These are phyloP conservation scores for Erysiphe neolycopersici DNA, from an alignment of 2,329 filamentous ascomycete species.

Conservation along the genomic window DNA sequence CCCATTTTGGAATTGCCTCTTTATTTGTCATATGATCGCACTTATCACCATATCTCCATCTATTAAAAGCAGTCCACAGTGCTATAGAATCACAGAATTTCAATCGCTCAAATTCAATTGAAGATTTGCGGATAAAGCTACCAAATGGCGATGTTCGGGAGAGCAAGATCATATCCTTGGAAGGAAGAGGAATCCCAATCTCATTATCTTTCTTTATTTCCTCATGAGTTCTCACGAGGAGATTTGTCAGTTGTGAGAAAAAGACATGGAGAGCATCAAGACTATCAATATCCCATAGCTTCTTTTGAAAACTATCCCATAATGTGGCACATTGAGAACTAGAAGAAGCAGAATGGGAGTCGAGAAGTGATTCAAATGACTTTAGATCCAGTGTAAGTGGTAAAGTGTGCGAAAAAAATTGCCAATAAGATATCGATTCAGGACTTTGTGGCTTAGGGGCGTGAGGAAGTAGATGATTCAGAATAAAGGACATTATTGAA, in stretches of 20 bases:
- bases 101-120: slow-evolving; percentile 54
- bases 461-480: slow-evolving; percentile 36
- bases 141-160: slow-evolving; percentile 57
- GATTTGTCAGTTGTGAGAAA: slow-evolving; percentile 29
- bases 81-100: slow-evolving; percentile 53
- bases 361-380: slow-evolving; percentile 31
- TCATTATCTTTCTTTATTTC: slow-evolving; percentile 29
- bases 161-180: slow-evolving; percentile 29
- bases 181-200: slow-evolving; percentile 21
- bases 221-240: slow-evolving; percentile 35
- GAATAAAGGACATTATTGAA: slow-evolving; percentile 52
- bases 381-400: slow-evolving; percentile 17
- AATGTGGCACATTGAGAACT: slow-evolving; percentile 49
- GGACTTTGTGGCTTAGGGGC: slow-evolving; percentile 11
- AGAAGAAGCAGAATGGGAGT: slow-evolving; percentile 22
- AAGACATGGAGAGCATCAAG: slow-evolving; percentile 58
- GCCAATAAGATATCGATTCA: slow-evolving; percentile 12
- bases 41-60: slow-evolving; percentile 53
- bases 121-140: slow-evolving; percentile 47
- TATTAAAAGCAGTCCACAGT: slow-evolving; percentile 62
- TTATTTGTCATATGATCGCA: slow-evolving; percentile 28
- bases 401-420: slow-evolving; percentile 14
- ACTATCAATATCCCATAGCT: slow-evolving; percentile 62
- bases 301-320: slow-evolving; percentile 65
- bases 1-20: slow-evolving; percentile 18